Evolutionary conservation across 164 flowering plant genomes (phyloP).

Genomic region (Tetrastigma voinierianum): DNA sequence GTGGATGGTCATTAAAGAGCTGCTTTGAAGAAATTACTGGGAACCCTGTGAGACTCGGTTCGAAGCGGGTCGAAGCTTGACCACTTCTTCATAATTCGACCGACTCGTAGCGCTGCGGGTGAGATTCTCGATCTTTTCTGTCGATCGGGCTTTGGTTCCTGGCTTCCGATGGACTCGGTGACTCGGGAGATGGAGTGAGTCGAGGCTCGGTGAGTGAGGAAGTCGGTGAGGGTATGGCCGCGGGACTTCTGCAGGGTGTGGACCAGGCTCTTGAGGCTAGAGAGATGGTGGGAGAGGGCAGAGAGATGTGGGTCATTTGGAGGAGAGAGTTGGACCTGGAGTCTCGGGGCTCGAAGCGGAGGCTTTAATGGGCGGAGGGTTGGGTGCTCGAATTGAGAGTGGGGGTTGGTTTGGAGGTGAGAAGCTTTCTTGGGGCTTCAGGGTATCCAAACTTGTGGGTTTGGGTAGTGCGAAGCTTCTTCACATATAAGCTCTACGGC

Average conservation of each 20-base stretch:
- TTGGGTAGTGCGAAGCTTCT: conserved; percentile 21
- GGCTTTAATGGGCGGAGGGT: conserved; percentile 56
- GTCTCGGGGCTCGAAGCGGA: conserved; percentile 41
- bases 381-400: conserved; percentile 18
- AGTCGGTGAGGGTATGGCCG: conserved; percentile 36
- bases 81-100: conserved; percentile 30
- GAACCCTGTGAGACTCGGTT: conserved; percentile 46
- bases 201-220: conserved; percentile 52
- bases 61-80: conserved; percentile 37
- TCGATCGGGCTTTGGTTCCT: conserved; percentile 86
- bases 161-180: conserved; percentile 58
- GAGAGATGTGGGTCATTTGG: conserved; percentile 64
- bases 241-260: conserved; percentile 22
- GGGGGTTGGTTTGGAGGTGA: conserved; percentile 47
- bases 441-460: conserved; percentile 39
- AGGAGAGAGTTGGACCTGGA: conserved; percentile 20
- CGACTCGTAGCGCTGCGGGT: conserved; percentile 22
- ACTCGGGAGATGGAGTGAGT: conserved; percentile 64
- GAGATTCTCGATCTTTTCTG: conserved; percentile 45
- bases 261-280: conserved; percentile 28
- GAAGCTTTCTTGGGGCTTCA: conserved; percentile 75
- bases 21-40: not conserved
- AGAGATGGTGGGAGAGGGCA: conserved; percentile 40
- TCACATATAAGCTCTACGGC: conserved; percentile 30
- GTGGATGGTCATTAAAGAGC: no score